Evolutionary conservation across 2,329 filamentous ascomycete species (phyloP).

Genomic region (Teratosphaeria zuluensis): DNA sequence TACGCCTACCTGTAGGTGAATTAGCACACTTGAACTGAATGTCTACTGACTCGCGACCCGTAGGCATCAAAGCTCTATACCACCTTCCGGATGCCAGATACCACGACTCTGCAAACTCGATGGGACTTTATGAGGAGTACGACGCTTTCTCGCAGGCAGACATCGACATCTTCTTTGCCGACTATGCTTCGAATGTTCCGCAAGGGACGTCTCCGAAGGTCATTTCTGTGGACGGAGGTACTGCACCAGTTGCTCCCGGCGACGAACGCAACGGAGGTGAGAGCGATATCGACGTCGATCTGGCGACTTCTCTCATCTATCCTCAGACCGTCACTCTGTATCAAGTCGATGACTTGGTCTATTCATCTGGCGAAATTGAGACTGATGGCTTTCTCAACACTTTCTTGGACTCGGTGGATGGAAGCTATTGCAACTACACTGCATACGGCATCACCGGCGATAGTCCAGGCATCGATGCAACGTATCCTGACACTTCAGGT

Average conservation of each 20-base stretch:
- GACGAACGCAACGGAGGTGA: constrained; percentile 7
- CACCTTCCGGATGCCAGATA: constrained; percentile 26
- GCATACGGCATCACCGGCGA: constrained; percentile 7
- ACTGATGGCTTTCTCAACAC: constrained; percentile 8
- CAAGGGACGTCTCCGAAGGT: constrained; percentile 18
- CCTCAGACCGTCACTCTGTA: constrained; percentile 13
- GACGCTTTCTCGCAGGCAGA: constrained; percentile 1
- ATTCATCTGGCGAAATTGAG: background rate
- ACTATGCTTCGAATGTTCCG: constrained; percentile 17
- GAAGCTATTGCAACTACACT: constrained; percentile 11
- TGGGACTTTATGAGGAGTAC: background rate
- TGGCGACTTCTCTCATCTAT: constrained; percentile 10
- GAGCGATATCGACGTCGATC: constrained; percentile 11
- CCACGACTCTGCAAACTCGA: background rate
- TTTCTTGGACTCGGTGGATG: constrained; percentile 13
- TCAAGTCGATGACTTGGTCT: constrained; percentile 9
- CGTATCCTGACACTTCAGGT: constrained; percentile 38
- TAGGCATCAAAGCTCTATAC: constrained; percentile 31
- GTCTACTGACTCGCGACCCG: background rate
- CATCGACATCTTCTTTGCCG: constrained; percentile 28
- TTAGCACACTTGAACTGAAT: background rate
- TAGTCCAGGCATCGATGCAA: constrained; percentile 5
- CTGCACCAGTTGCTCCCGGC: constrained; percentile 20
- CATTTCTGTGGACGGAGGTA: constrained; percentile 13
- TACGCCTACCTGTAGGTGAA: constrained; percentile 28